Conservation (phyloP, 257 asterid genomes). For the Nicotiana tomentosiformis region DNA sequence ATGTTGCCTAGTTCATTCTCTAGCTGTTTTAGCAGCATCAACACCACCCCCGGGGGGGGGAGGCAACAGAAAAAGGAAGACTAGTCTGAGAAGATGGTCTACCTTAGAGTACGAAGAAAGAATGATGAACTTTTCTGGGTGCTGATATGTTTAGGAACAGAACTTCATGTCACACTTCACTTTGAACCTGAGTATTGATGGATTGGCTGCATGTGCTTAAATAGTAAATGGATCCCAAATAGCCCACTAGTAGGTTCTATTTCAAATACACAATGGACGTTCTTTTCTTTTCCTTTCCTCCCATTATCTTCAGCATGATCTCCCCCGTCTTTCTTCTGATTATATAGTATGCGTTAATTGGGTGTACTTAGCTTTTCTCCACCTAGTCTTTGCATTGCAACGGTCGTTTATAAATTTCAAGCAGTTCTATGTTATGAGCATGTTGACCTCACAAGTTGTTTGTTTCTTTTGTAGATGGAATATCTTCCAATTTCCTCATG, state of each 20-base stretch:
- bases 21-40: too few relatives aligned
- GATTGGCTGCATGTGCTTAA: neutral
- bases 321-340: neutral
- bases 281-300: neutral
- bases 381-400: neutral
- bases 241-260: neutral
- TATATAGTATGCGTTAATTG: neutral
- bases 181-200: neutral
- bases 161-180: neutral
- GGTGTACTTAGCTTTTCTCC: neutral
- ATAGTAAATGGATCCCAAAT: neutral
- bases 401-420: neutral
- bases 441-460: neutral
- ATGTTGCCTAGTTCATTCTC: neutral
- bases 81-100: neutral
- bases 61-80: too few relatives aligned
- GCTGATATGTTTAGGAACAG: neutral
- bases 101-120: neutral
- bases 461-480: conserved; percentile 69
- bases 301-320: neutral
- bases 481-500: conserved; percentile 84
- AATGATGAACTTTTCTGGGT: neutral
- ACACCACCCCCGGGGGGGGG: too few relatives aligned
- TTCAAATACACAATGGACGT: neutral
- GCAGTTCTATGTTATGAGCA: neutral